Percentiles rank a stretch among this genome's conserved stretches.
Conservation (phyloP, 257 asterid species). For the Cruciata laevipes region DNA sequence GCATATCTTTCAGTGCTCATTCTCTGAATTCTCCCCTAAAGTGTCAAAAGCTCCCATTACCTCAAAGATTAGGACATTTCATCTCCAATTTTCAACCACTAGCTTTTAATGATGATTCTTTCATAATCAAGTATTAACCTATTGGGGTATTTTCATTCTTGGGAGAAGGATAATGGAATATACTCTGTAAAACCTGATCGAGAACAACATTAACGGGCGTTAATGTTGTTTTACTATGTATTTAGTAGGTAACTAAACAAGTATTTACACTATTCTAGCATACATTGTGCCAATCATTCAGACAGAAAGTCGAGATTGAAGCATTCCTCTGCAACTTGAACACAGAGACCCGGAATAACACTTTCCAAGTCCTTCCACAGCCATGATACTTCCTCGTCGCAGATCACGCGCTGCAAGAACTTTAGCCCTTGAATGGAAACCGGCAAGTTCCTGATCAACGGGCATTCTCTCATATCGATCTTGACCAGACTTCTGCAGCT, state of each 20-base stretch:
- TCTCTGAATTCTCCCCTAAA: conserved; percentile 1
- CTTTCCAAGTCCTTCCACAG: conserved; percentile 59
- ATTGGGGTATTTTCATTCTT: no score
- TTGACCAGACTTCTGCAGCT: conserved; percentile 65
- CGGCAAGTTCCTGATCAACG: conserved; percentile 48
- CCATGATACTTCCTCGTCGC: conserved; percentile 65
- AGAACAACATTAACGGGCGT: neutral
- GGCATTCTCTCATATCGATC: conserved; percentile 89
- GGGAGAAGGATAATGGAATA: conserved; percentile 8
- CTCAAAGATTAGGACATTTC: neutral
- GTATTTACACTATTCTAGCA: neutral
- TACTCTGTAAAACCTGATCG: neutral
- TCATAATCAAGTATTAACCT: no score
- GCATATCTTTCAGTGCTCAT: neutral
- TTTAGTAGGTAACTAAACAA: neutral
- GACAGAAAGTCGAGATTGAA: conserved; percentile 74
- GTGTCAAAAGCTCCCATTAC: neutral
- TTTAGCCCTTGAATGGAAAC: conserved; percentile 31
- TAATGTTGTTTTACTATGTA: neutral
- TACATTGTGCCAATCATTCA: conserved; percentile 27
- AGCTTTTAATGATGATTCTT: neutral
- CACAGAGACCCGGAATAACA: conserved; percentile 41
- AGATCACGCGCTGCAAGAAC: conserved; percentile 49
- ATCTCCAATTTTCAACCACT: neutral
- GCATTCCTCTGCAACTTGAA: conserved; percentile 69